phyloP scores from a whole-genome alignment of 2,329 filamentous ascomycete genomes.

The Beauveria varroae region DNA sequence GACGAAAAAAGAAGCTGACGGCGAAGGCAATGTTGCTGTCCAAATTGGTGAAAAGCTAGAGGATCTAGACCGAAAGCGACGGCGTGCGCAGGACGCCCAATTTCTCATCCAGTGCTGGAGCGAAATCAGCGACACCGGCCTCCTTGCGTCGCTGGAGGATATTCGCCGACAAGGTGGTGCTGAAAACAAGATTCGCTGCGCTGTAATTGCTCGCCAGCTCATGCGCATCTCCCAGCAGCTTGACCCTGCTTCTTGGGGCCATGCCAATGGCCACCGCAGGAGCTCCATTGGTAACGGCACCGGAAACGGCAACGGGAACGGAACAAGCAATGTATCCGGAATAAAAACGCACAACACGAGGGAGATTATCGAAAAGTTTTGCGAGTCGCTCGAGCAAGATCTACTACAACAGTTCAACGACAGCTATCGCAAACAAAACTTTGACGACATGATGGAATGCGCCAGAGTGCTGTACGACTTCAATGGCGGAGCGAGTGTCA shows the following conservation, averaged over 20 bases:
- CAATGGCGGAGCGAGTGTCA: slow-evolving; percentile 90
- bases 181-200: slow-evolving; percentile 89
- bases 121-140: slow-evolving; percentile 84
- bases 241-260: slow-evolving; percentile 68
- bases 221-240: slow-evolving; percentile 90
- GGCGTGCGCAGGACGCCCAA: slow-evolving; percentile 83
- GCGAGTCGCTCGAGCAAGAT: slow-evolving; percentile 91
- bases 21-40: slow-evolving; percentile 81
- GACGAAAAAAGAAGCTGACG: slow-evolving; percentile 33
- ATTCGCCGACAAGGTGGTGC: slow-evolving; percentile 76
- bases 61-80: slow-evolving; percentile 86
- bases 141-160: slow-evolving; percentile 80
- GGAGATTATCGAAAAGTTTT: slow-evolving; percentile 93
- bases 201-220: slow-evolving; percentile 86
- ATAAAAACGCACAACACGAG: slow-evolving; percentile 59
- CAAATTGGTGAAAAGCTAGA: slow-evolving; percentile 92
- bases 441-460: slow-evolving; percentile 97
- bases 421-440: slow-evolving; percentile 90
- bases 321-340: slow-evolving; percentile 32
- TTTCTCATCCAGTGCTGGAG: slow-evolving; percentile 97
- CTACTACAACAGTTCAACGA: slow-evolving; percentile 94
- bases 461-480: slow-evolving; percentile 91
- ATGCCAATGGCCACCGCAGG: slow-evolving; percentile 42
- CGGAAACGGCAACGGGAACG: slow-evolving; percentile 37
- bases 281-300: slow-evolving; percentile 25